Evolutionary conservation across 257 asterid genomes (phyloP).

Genomic region (Leonotis leonurus): DNA sequence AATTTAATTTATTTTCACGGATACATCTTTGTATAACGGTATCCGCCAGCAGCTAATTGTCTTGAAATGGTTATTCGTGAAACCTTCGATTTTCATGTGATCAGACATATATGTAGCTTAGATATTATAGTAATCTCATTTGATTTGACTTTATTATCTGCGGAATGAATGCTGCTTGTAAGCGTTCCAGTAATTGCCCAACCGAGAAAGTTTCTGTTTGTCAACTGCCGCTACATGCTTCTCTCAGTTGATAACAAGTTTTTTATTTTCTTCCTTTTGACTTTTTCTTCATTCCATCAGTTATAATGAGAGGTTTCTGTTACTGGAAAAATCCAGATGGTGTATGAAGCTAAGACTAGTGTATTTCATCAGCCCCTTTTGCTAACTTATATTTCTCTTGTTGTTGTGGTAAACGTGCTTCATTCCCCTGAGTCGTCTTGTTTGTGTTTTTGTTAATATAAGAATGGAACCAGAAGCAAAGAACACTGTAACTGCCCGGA

Average conservation of each 20-base stretch:
- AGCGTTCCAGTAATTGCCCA: too few relatives aligned
- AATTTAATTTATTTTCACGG: too few relatives aligned
- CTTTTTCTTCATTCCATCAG: too few relatives aligned
- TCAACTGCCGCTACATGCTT: too few relatives aligned
- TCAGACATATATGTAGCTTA: neutral
- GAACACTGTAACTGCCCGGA: slow-evolving; percentile 65
- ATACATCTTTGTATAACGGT: neutral
- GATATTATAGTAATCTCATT: too few relatives aligned
- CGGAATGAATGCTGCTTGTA: neutral
- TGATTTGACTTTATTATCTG: neutral
- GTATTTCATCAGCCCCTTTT: neutral
- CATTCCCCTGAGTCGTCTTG: neutral
- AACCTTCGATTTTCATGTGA: neutral
- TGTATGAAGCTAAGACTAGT: neutral
- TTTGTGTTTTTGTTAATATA: slow-evolving; percentile 16
- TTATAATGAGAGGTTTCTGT: too few relatives aligned
- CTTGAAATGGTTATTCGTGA: neutral
- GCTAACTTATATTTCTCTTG: neutral
- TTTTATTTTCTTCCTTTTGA: neutral
- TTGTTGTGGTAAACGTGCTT: neutral
- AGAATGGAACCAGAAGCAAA: slow-evolving; percentile 64
- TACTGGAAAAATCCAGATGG: too few relatives aligned
- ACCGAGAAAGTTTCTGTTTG: too few relatives aligned
- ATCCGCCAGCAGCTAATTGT: neutral
- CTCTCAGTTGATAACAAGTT: too few relatives aligned